These are phyloP conservation scores for Pseudozyma tsukubaensis DNA, from an alignment of 1,284 basidiomycete genomes.

Conservation along the genomic window DNA sequence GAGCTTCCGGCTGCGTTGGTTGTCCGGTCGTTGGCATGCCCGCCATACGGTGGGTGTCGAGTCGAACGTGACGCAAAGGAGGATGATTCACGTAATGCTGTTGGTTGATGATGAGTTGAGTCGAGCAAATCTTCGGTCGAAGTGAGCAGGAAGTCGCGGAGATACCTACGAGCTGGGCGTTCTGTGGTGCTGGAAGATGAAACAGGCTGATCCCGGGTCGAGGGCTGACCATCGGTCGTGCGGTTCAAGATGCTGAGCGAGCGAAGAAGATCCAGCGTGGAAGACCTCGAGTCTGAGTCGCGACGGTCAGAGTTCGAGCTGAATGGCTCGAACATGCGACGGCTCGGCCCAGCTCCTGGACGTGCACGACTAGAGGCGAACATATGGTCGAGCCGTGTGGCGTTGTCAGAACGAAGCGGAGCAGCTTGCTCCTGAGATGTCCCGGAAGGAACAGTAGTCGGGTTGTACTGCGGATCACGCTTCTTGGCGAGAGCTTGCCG, in stretches of 20 bases:
- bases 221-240: not conserved
- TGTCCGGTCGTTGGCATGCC: not conserved
- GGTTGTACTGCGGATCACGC: slow-evolving; percentile 16
- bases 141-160: slow-evolving; percentile 16
- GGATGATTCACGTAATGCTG: not conserved
- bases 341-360: too few relatives aligned
- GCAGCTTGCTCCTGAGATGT: slow-evolving; percentile 25
- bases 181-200: not conserved
- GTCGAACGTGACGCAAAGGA: not conserved
- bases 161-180: slow-evolving; percentile 2
- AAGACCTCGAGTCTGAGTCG: too few relatives aligned
- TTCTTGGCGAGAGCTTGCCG: slow-evolving; percentile 45
- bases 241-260: slow-evolving; percentile 12
- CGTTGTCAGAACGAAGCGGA: slow-evolving; percentile 29
- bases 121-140: slow-evolving; percentile 3
- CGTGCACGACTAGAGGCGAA: not conserved
- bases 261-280: too few relatives aligned
- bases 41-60: too few relatives aligned
- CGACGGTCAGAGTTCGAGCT: too few relatives aligned
- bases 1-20: slow-evolving; percentile 1
- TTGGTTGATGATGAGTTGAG: not conserved
- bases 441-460: slow-evolving; percentile 2
- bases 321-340: too few relatives aligned
- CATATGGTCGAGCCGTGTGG: slow-evolving; percentile 12
- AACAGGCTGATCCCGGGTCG: not conserved